These are phyloP conservation scores for Tritrichomonas musculus DNA, from an alignment of 208 protist genomes.

Conservation along the genomic window DNA sequence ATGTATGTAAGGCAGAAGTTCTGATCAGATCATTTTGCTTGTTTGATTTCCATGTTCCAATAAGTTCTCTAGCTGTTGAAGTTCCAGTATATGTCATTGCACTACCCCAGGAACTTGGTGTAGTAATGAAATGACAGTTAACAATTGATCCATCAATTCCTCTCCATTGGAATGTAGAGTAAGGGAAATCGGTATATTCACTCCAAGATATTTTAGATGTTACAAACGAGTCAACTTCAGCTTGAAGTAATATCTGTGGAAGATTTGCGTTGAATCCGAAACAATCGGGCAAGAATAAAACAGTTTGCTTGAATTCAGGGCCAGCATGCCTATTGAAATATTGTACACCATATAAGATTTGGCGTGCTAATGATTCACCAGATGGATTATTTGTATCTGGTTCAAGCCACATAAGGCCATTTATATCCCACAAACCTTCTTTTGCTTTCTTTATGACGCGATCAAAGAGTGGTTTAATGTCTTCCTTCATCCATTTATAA, in stretches of 20 bases:
- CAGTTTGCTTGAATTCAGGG: not conserved
- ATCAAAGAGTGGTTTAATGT: not conserved
- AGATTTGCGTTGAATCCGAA: not conserved
- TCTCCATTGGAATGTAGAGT: slow-evolving; percentile 33
- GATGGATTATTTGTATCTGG: slow-evolving; percentile 14
- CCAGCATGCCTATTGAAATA: slow-evolving; percentile 1
- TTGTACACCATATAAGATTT: slow-evolving; percentile 25
- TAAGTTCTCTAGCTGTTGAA: not conserved
- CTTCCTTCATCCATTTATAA: not conserved
- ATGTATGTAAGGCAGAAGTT: not conserved
- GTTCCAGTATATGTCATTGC: not conserved
- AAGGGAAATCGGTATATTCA: slow-evolving; percentile 8
- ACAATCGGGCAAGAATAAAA: not conserved
- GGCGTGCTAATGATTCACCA: slow-evolving; percentile 24
- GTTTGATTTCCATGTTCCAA: not conserved
- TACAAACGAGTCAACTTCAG: not conserved
- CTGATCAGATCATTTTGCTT: not conserved
- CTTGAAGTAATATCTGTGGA: not conserved
- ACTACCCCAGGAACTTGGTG: not conserved
- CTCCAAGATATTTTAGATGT: slow-evolving; percentile 24
- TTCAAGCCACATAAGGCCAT: not conserved
- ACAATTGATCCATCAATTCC: slow-evolving; percentile 32
- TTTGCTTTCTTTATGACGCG: not conserved
- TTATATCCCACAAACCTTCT: not conserved
- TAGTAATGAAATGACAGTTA: not conserved